These are phyloP conservation scores for Ceratobasidium sp. DNA, from an alignment of 1,284 basidiomycete species.

Conservation along the genomic window DNA sequence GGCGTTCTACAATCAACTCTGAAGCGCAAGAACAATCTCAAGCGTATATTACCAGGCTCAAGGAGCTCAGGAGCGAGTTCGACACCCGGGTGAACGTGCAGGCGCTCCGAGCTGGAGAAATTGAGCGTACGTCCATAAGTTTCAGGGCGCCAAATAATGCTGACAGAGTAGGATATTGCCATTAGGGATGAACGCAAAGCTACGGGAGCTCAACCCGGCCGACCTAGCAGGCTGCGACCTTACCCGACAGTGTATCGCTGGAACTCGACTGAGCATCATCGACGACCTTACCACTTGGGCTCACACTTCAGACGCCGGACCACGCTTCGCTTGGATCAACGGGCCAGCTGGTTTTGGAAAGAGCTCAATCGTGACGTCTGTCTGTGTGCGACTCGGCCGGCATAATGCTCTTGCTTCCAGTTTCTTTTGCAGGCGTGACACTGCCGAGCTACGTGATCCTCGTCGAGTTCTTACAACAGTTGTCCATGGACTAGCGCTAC, in stretches of 20 bases:
- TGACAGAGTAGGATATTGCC: no score
- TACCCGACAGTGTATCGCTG: background rate
- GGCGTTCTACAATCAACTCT: background rate
- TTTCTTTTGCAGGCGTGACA: conserved; percentile 31
- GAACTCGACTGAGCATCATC: background rate
- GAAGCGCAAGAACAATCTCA: background rate
- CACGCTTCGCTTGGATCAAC: conserved; percentile 6
- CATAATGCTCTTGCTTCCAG: background rate
- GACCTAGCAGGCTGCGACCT: background rate
- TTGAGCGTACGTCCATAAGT: background rate
- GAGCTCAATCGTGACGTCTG: background rate
- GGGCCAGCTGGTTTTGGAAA: conserved; percentile 35
- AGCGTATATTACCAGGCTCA: background rate
- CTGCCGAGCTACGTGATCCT: background rate
- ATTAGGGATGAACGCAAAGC: background rate
- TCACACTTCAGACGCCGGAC: background rate
- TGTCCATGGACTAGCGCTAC: background rate
- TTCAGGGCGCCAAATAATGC: no score
- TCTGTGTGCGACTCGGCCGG: background rate
- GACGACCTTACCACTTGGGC: background rate
- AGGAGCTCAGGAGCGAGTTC: background rate
- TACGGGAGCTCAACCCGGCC: background rate
- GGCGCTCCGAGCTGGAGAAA: background rate
- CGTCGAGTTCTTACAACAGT: background rate
- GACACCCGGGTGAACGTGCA: background rate